Conservation (phyloP, 139 green algal species). For the Chlorella vulgaris region DNA sequence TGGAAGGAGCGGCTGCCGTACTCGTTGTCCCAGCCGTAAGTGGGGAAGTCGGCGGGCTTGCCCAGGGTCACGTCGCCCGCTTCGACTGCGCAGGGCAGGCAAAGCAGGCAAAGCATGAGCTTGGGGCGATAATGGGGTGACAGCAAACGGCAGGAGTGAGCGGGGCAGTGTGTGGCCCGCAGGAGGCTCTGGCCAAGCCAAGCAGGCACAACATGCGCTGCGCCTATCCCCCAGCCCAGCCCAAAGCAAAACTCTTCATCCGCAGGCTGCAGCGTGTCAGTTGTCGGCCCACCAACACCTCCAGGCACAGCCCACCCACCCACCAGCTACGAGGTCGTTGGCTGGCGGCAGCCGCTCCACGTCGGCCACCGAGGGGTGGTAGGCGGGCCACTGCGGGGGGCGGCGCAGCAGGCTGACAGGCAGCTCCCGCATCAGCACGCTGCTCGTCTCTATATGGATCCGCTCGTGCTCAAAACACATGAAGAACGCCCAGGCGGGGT, state of each 20-base stretch:
- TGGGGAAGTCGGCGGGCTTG: conserved; percentile 75
- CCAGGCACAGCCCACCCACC: not conserved
- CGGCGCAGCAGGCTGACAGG: conserved; percentile 59
- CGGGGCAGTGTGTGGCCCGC: too few species aligned
- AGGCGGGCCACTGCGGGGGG: conserved; percentile 76
- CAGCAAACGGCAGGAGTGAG: not conserved
- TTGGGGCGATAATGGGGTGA: too few species aligned
- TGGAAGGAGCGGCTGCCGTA: conserved; percentile 61
- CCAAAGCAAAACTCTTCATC: not conserved
- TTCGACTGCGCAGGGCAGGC: not conserved
- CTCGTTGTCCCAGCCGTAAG: conserved; percentile 85
- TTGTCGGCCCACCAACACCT: not conserved
- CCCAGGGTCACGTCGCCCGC: conserved; percentile 42
- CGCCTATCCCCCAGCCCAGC: not conserved
- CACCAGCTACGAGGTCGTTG: conserved; percentile 48
- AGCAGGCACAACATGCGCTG: too few species aligned
- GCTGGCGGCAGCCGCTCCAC: not conserved
- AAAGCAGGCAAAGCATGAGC: not conserved
- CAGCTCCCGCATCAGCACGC: conserved; percentile 77
- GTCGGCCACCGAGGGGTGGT: conserved; percentile 53
- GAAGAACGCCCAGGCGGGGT: conserved; percentile 69
- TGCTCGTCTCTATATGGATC: conserved; percentile 81
- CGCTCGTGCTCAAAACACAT: conserved; percentile 87
- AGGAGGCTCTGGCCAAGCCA: too few species aligned
- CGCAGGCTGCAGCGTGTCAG: not conserved